Base-by-base conservation (phyloP, 2,329 filamentous ascomycete species). In the Helotiales sp. region DNA sequence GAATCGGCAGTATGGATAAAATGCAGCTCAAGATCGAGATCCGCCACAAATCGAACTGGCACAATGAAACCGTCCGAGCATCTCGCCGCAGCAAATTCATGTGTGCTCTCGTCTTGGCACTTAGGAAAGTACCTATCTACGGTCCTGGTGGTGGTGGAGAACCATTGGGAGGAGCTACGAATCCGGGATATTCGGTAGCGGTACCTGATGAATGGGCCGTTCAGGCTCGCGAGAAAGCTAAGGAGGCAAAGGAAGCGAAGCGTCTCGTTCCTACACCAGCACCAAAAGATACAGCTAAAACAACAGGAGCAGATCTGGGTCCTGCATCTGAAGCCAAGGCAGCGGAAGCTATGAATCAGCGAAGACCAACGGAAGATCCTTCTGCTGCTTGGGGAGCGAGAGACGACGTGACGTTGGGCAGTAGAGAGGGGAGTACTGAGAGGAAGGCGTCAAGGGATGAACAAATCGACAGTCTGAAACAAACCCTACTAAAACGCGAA, bases 71-170 rank as follows among this genome's bases (percentile, higher is more conserved):
- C 1, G 82, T 97, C 38, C 89, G 93, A 38, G 87, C 88, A 17
- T 83, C 88, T 6, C 86, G 93, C 52, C 87, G 93, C 60, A 96
- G 90, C 72, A 98, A 96, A 75, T 98, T 99, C 77, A 96, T 98
- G 86, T 96, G 93, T 70, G 95, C 95, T 0, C 79, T 99, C 58
- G 87, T 95, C 4, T 75, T 92, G 8, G 92, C 93, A 3, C 77
- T 97, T 58, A 90, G 91, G 75, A 92, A 88, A 76, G 82, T 99
- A 17, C 93, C 93, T 9, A 93, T 99, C 69, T 83, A 91, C 66
- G 86, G 79, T 19, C 93, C 93, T 55, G 92, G 88, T 38, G 92
- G 89, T 58, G 90, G 87, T 55, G 77, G 76, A 56, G 83, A 86
- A 55, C 64, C 79, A 34, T 75, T 87, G 2, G 86, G 86, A 57